A percentile compares a stretch with the other conserved stretches of the same genome.
Conservation (phyloP, 2,329 filamentous ascomycete genomes). For the Colletotrichum sp. region DNA sequence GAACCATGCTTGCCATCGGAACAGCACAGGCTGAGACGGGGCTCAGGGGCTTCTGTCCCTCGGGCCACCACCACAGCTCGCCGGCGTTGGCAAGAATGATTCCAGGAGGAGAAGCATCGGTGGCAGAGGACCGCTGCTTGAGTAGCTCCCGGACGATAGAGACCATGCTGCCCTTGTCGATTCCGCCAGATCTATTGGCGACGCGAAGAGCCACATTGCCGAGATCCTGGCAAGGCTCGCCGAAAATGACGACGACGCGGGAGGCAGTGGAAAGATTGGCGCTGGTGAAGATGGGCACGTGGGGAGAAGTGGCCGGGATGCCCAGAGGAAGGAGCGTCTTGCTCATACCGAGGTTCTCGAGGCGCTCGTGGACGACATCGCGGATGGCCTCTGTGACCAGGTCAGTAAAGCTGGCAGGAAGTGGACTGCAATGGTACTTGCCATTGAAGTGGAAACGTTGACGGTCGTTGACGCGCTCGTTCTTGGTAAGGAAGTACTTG, state of each 20-base stretch:
- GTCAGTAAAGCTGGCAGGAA: neutral
- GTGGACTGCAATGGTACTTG: conserved; percentile 38
- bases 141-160: conserved; percentile 60
- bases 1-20: conserved; percentile 67
- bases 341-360: conserved; percentile 64
- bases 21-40: conserved; percentile 59
- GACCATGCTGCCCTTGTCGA: conserved; percentile 74
- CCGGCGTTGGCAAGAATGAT: conserved; percentile 81
- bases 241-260: conserved; percentile 76
- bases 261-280: conserved; percentile 58
- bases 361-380: conserved; percentile 64
- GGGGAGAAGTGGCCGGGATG: conserved; percentile 50
- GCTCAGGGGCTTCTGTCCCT: conserved; percentile 65
- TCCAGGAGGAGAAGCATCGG: conserved; percentile 49
- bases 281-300: conserved; percentile 70
- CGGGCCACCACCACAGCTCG: conserved; percentile 78
- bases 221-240: conserved; percentile 73
- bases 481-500: conserved; percentile 75
- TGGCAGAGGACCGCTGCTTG: conserved; percentile 35
- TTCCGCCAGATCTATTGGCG: conserved; percentile 65
- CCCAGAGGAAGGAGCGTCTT: conserved; percentile 67
- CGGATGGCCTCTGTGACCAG: conserved; percentile 62
- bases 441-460: conserved; percentile 79
- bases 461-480: conserved; percentile 77
- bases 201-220: conserved; percentile 77